A percentile compares a stretch with the other conserved stretches of the same genome.
Conservation (phyloP, 2,329 filamentous ascomycete genomes). For the Phaeosphaeria sp. region DNA sequence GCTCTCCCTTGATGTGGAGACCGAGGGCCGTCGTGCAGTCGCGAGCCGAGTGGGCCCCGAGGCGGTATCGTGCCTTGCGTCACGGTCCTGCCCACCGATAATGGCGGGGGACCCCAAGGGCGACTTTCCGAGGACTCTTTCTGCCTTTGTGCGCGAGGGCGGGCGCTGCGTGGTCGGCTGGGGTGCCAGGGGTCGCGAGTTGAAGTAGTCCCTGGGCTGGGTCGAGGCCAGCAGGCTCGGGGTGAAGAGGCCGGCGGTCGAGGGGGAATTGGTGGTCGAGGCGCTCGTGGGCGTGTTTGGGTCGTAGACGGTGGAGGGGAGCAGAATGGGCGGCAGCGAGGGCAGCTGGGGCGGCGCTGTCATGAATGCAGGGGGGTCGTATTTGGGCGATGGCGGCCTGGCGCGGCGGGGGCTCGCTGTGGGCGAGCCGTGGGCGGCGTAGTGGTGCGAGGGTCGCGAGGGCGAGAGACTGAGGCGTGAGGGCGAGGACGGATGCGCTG, state of each 20-base stretch:
- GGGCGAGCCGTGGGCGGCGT: conserved; percentile 19
- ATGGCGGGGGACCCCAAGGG: conserved; percentile 46
- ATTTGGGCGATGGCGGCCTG: conserved; percentile 39
- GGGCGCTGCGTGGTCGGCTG: conserved; percentile 26
- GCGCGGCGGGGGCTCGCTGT: conserved; percentile 46
- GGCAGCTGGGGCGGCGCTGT: conserved; percentile 43
- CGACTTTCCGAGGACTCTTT: conserved; percentile 38
- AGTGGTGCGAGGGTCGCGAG: conserved; percentile 30
- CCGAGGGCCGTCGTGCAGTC: conserved; percentile 30
- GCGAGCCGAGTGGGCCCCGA: conserved; percentile 26
- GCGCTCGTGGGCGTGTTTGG: conserved; percentile 42
- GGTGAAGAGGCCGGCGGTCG: conserved; percentile 44
- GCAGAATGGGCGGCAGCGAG: conserved; percentile 34
- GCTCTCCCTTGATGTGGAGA: conserved; percentile 24
- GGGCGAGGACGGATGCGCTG: conserved; percentile 41
- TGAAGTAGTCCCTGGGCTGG: conserved; percentile 49
- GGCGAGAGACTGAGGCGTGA: conserved; percentile 35
- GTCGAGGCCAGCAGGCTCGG: conserved; percentile 32
- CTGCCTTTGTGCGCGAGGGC: conserved; percentile 38
- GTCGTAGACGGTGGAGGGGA: conserved; percentile 47
- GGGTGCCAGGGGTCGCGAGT: conserved; percentile 31
- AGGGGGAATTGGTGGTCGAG: conserved; percentile 38
- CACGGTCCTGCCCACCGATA: conserved; percentile 35
- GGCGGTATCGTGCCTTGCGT: conserved; percentile 36
- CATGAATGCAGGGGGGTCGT: conserved; percentile 37